Evolutionary conservation across 208 protist genomes (phyloP).

Genomic region (Trypanosoma congolense): DNA sequence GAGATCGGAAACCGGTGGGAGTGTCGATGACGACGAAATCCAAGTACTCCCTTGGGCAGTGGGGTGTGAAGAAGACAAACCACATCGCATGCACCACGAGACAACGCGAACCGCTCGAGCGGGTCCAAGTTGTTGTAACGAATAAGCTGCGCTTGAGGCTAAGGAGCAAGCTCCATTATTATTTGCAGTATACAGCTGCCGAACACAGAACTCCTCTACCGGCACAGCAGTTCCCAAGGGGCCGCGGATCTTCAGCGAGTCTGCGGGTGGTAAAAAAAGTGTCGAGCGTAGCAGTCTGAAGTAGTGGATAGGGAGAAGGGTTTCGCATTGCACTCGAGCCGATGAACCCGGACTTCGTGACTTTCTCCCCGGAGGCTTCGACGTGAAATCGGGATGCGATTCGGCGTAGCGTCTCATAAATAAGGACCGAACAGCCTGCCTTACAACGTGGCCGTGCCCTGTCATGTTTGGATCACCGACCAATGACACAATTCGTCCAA

Average conservation of each 20-base stretch:
- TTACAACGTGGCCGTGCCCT: constrained; percentile 20
- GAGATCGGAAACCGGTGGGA: constrained; percentile 19
- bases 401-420: neutral
- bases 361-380: too few species aligned
- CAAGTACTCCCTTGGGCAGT: neutral
- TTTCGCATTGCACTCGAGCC: neutral
- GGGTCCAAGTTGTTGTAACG: constrained; percentile 15
- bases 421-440: constrained; percentile 12
- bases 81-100: constrained; percentile 13
- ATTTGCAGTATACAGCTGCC: constrained; percentile 17
- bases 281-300: constrained; percentile 13
- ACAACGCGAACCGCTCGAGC: constrained; percentile 17
- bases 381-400: neutral
- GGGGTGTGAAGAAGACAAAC: neutral
- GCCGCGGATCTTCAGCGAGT: constrained; percentile 6
- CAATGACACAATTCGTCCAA: constrained; percentile 11
- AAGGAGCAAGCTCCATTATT: neutral
- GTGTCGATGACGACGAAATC: neutral
- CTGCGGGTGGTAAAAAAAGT: constrained; percentile 12
- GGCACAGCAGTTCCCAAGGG: constrained; percentile 6
- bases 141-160: neutral
- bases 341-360: neutral
- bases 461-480: constrained; percentile 3
- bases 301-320: constrained; percentile 9
- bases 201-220: constrained; percentile 54